Conservation (phyloP, 1,139 yeast genomes). For the Pichia sp. region DNA sequence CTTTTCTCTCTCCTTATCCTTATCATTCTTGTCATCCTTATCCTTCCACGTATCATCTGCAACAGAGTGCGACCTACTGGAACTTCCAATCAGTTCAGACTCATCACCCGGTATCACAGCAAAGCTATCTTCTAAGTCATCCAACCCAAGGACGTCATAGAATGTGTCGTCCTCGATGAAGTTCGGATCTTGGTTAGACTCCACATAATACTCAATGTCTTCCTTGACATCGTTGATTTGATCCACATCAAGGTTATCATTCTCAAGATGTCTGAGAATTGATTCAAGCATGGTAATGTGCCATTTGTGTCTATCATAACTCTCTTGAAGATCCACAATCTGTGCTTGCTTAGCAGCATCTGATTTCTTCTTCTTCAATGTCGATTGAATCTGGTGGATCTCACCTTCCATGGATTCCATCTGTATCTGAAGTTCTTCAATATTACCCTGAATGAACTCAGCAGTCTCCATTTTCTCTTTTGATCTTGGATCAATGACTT, state of each 20-base stretch:
- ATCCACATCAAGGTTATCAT: conserved; percentile 78
- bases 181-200: conserved; percentile 92
- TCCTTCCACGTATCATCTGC: conserved; percentile 7
- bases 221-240: conserved; percentile 76
- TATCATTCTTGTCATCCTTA: conserved; percentile 13
- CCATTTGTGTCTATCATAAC: conserved; percentile 68
- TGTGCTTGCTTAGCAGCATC: conserved; percentile 42
- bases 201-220: conserved; percentile 90
- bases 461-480: conserved; percentile 71
- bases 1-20: conserved; percentile 13
- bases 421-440: conserved; percentile 82
- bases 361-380: conserved; percentile 49
- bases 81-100: conserved; percentile 11
- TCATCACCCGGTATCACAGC: conserved; percentile 42
- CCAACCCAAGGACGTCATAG: conserved; percentile 80
- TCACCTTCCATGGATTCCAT: conserved; percentile 75
- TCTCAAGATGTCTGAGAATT: conserved; percentile 70
- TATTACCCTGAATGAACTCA: conserved; percentile 61
- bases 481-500: conserved; percentile 70
- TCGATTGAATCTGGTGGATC: conserved; percentile 49
- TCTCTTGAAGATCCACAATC: conserved; percentile 55
- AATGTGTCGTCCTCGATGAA: conserved; percentile 93
- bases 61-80: conserved; percentile 9
- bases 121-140: conserved; percentile 51
- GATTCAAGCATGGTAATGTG: conserved; percentile 76